Base-by-base conservation (phyloP, 371 early-diverging fungal species). In the Syncephalastrum racemosum region DNA sequence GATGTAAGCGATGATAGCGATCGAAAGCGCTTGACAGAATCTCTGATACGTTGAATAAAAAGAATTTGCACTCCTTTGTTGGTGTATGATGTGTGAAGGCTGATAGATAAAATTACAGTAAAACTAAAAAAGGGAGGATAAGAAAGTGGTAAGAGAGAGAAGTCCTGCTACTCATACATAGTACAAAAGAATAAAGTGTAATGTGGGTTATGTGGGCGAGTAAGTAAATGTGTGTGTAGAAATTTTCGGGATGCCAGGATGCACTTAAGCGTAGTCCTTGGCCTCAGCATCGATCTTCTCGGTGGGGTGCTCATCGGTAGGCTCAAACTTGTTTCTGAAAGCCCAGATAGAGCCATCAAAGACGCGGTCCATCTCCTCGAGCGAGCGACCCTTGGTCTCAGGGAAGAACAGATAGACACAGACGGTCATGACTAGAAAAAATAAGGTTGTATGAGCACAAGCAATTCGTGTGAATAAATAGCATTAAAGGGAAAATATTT, bases 321-420 rank as follows among this genome's bases (percentile, higher is more conserved):
- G 36, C 36, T 10, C 36, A 12, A 31, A 31, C 36, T 31, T 31
- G 36, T 31, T 31, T 31, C 36, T 31, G 46, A 54, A 54, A 15
- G 44, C 55, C 16, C 65, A 42, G 27, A 69, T 24, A 22, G 47
- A 27, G 24, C 75, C 75, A 31, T 65, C 63, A 54, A 85, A 85
- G 50, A 84, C 73, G 27, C 59, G 23, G 23, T 85, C 85, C 75
- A 85, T 77, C 52, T 85, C 78, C 70, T 85, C 85, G 31, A 84
- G 69, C 36, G 79, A 79, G 18, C 66, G 59, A 49, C 82, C 85
- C 66, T 81, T 82, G 62, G 84, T 85, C 58, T 84, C 85, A 8
- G 79, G 79, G 56, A 71, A 73, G 68, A 79, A 79, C 31, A 79
- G 56, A 49, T 61, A 61, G 50, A 70, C 71, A 59, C 62, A 62